These are phyloP conservation scores for Cutaneotrichosporon dermatis DNA, from an alignment of 1,284 basidiomycete species.

Conservation along the genomic window DNA sequence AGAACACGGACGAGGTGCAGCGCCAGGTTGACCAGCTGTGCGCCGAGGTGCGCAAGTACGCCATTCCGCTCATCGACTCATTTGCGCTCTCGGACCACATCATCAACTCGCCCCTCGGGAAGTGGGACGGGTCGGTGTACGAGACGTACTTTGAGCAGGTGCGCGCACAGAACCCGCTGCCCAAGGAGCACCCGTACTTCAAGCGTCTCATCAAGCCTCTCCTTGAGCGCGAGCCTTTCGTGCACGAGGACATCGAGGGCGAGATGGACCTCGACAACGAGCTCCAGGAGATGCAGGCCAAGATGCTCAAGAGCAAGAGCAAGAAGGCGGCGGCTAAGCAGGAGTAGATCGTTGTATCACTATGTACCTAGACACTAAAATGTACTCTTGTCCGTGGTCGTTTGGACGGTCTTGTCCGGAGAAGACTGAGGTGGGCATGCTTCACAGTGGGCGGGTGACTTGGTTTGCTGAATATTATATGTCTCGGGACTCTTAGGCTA, in stretches of 20 bases:
- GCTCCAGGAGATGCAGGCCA: slow-evolving; percentile 31
- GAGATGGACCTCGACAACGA: slow-evolving; percentile 51
- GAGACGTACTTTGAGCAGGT: slow-evolving; percentile 53
- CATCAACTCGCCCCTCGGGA: slow-evolving; percentile 57
- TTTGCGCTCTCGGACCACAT: slow-evolving; percentile 57
- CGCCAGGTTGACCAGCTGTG: slow-evolving; percentile 52
- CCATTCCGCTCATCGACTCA: slow-evolving; percentile 54
- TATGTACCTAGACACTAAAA: neutral
- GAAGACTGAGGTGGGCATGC: neutral
- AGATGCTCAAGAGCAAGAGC: slow-evolving; percentile 11
- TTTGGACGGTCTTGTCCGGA: neutral
- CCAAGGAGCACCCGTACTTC: slow-evolving; percentile 55
- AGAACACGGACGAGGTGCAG: slow-evolving; percentile 52
- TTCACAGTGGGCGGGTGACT: no score
- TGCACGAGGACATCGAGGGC: slow-evolving; percentile 50
- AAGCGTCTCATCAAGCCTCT: slow-evolving; percentile 55
- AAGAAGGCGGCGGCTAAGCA: slow-evolving; percentile 7
- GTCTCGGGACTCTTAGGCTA: no score
- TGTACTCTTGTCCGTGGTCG: no score
- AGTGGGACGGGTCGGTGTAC: slow-evolving; percentile 52
- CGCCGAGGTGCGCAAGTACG: slow-evolving; percentile 51
- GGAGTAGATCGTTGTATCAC: slow-evolving; percentile 1
- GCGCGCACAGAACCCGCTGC: slow-evolving; percentile 43
- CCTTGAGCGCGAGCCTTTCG: slow-evolving; percentile 51
- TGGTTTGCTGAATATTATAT: no score